Conservation (phyloP, 345 rosid species). For the Hevea brasiliensis region DNA sequence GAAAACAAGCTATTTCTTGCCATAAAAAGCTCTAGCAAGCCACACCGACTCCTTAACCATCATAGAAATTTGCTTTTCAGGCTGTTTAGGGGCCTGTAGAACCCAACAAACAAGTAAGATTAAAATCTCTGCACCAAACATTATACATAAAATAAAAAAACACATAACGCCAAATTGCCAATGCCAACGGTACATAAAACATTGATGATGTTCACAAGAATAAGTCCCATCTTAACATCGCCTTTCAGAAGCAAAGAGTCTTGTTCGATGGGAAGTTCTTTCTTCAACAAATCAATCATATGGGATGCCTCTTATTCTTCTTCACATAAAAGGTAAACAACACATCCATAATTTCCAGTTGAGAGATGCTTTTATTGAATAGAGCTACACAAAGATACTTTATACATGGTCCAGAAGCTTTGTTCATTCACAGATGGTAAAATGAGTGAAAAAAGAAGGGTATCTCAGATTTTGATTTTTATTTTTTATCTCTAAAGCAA, state of each 20-base stretch:
- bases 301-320: conserved; percentile 26
- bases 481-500: no score
- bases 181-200: conserved; percentile 85
- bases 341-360: no score
- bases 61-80: conserved; percentile 58
- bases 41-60: conserved; percentile 72
- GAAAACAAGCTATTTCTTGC: conserved; percentile 73
- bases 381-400: no score
- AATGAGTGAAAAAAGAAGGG: no score
- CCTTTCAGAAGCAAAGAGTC: conserved; percentile 44
- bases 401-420: no score
- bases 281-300: conserved; percentile 45
- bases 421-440: no score
- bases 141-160: background rate
- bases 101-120: background rate
- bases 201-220: conserved; percentile 76
- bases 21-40: conserved; percentile 59
- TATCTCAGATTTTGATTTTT: no score
- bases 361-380: no score
- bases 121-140: background rate
- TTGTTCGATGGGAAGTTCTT: conserved; percentile 58
- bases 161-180: conserved; percentile 73
- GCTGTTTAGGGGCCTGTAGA: conserved; percentile 64
- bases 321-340: no score
- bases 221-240: conserved; percentile 66